Base-by-base conservation (phyloP, 768 basidiomycete genomes). In the Tulasnella sp. region DNA sequence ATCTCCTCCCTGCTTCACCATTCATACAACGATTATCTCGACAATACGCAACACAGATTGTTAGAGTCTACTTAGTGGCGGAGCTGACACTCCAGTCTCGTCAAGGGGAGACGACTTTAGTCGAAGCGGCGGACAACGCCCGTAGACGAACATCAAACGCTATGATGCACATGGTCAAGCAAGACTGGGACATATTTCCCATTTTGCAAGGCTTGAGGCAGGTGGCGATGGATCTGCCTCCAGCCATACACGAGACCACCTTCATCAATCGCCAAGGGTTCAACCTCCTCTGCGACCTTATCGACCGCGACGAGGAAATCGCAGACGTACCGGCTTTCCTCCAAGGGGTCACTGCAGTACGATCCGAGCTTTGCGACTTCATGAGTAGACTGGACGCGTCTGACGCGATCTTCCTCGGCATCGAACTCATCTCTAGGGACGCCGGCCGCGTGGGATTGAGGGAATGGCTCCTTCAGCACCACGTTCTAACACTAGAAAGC, bases 401-500 rank as follows among this genome's bases (percentile, higher is more conserved):
- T n/a, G 41, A 59, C 17, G 29, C 27, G 29, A 29, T 47, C 29
- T 19, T 27, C 23, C 26, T 59, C 19, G 47, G 32, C n/a, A 17
- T 24, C 27, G 9, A 30, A 10, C 30, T 59, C 27, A 59, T 59
- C 27, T 27, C 45, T 21, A 23, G 45, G 17, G 56, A 59, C 34
- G 45, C 45, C 15, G 56, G 56, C n/a, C 13, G 56, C 17, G 41
- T 27, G 4, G 56, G 56, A 21, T 17, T 59, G 27, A 47, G 56
- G 24, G 56, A 59, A 4, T 59, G 49, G 44, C 10, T 59, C 3
- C 26, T 59, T 11, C 56, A 49, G 19, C 21, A 59, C 32, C 44
- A 59, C 24, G 27, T 52, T 8, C 29, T 19, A 13, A n/a, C 26
- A 17, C 45, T 17, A 29, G 42, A 50, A 32, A 27, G 30, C 17